Percentiles rank a stretch among this genome's conserved stretches.
Conservation (phyloP, 495 filamentous ascomycete genomes). For the Cairneyella variabilis region DNA sequence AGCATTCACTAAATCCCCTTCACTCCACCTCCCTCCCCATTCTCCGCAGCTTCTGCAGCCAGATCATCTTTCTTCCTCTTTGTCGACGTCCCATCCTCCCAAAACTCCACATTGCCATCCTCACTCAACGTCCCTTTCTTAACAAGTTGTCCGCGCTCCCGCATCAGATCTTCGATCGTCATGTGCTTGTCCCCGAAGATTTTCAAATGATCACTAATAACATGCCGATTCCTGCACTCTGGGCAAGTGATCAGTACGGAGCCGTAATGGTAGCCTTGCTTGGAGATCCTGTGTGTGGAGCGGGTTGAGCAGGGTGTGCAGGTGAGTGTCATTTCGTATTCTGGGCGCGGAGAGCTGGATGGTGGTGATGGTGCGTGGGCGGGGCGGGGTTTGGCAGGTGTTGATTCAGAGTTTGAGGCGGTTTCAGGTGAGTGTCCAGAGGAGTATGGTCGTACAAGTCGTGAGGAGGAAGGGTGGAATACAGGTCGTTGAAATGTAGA, state of each 20-base stretch:
- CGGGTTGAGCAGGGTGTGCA: conserved; percentile 79
- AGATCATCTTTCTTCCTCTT: no score
- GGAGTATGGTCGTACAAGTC: no score
- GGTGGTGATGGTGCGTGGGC: background rate
- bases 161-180: conserved; percentile 70
- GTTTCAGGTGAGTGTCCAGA: background rate
- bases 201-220: conserved; percentile 86
- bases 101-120: conserved; percentile 64
- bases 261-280: conserved; percentile 90
- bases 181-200: conserved; percentile 65
- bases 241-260: conserved; percentile 87
- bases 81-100: conserved; percentile 50
- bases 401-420: no score
- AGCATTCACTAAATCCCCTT: no score
- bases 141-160: conserved; percentile 59
- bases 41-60: no score
- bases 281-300: conserved; percentile 73
- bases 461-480: no score
- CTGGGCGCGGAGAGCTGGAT: conserved; percentile 42
- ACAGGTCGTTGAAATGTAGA: no score
- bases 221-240: conserved; percentile 74
- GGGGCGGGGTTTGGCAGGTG: background rate
- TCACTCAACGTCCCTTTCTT: conserved; percentile 54
- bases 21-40: no score
- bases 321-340: conserved; percentile 85